Evolutionary conservation across 805 yeast species (phyloP).

Genomic region (Priceomyces fermenticarens): DNA sequence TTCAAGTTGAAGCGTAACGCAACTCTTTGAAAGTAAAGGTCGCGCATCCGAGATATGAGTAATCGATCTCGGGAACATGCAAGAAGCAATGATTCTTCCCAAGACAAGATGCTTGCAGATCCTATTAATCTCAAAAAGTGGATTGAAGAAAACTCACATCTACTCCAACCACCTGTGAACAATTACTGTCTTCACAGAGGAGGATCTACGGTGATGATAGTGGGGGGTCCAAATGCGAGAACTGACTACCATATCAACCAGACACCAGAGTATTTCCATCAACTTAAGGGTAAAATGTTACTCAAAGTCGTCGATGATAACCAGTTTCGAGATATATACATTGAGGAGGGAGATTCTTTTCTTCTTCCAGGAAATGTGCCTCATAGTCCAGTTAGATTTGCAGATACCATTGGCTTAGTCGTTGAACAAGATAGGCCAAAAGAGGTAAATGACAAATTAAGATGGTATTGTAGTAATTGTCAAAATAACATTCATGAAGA

Average conservation of each 20-base stretch:
- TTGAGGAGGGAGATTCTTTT: slow-evolving; percentile 86
- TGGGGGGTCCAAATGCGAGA: slow-evolving; percentile 93
- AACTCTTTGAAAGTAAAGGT: too few relatives aligned
- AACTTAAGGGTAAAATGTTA: slow-evolving; percentile 82
- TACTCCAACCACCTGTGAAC: slow-evolving; percentile 88
- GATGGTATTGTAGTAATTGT: slow-evolving; percentile 88
- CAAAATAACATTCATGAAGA: slow-evolving; percentile 61
- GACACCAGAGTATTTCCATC: slow-evolving; percentile 92
- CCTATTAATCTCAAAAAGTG: slow-evolving; percentile 81
- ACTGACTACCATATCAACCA: slow-evolving; percentile 92
- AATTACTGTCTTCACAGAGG: slow-evolving; percentile 88
- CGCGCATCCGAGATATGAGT: too few relatives aligned
- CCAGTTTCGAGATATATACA: slow-evolving; percentile 67
- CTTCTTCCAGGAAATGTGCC: slow-evolving; percentile 82
- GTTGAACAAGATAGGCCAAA: slow-evolving; percentile 89
- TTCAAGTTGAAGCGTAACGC: too few relatives aligned
- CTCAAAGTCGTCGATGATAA: slow-evolving; percentile 74
- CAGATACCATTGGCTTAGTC: slow-evolving; percentile 83
- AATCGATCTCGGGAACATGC: too few relatives aligned
- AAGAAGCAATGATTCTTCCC: too few relatives aligned
- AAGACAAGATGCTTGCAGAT: slow-evolving; percentile 44
- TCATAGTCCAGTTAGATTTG: slow-evolving; percentile 85
- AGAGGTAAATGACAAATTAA: slow-evolving; percentile 63
- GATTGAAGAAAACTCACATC: slow-evolving; percentile 71
- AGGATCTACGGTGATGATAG: slow-evolving; percentile 92